Base-by-base conservation (phyloP, 108 stramenopile species). In the Cyclostephanos tholiformis region DNA sequence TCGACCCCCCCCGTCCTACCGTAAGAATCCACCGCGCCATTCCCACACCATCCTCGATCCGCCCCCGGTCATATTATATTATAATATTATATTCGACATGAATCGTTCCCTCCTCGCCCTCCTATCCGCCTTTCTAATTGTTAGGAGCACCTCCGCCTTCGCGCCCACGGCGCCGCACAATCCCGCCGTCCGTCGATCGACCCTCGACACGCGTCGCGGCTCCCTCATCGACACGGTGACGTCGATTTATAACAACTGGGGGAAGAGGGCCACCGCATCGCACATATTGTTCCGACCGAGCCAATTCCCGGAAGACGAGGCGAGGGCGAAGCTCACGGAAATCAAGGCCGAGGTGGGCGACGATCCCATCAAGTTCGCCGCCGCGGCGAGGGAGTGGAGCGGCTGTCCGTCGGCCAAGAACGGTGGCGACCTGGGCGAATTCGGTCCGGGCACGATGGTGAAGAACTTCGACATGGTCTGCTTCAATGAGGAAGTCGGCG, bases 381-480 rank as follows among this genome's bases (percentile, higher is more conserved):
- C 69, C 3, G 68, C 75, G 12, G 88, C 88, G 0, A 74, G 44
- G 49, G 65, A 75, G 55, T 78, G 84, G 67, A 86, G 85, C 55
- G 68, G 67, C 12, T 90, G 89, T 78, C 87, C 89, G 0, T 77
- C 74, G 16, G 35, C 69, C 4, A 74, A 74, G 30, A 46, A 81
- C 38, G 87, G 87, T 22, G 89, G 89, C 53, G 48, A 49, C 36
- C 70, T 90, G 20, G 89, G 89, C 55, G 59, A 72, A 30, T 90
- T 90, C 49, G 84, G 86, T 14, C 87, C 84, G n/a, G 86, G 87
- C 25, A 79, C 82, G 84, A 90, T 90, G 89, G 89, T 90, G 22
- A 75, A 74, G 48, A 84, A 85, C 25, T 87, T 90, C 55, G 89
- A 87, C 44, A 63, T 66, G 14, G 87, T 86, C 20, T 69, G 74